Evolutionary conservation across 768 basidiomycete genomes (phyloP).

Genomic region (Leccinum imitatum): DNA sequence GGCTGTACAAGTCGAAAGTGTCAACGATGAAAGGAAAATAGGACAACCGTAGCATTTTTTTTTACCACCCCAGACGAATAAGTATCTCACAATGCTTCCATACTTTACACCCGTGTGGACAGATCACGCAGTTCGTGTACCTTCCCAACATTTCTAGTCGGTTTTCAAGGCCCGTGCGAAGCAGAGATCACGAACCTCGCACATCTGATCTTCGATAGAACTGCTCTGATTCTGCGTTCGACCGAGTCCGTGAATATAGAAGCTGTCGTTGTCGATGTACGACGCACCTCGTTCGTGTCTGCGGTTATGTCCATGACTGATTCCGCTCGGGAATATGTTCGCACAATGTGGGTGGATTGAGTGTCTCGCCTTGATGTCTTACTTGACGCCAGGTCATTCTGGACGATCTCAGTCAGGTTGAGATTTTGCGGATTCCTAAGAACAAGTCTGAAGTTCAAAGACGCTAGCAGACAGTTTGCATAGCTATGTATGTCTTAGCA

Average conservation of each 20-base stretch:
- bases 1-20: neutral
- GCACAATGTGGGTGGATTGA: neutral
- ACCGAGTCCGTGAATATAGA: no score
- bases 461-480: constrained; percentile 8
- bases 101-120: neutral
- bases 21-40: no score
- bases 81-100: neutral
- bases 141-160: neutral
- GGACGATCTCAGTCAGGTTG: neutral
- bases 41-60: no score
- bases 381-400: neutral
- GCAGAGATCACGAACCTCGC: neutral
- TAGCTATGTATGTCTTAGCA: constrained; percentile 8
- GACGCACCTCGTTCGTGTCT: neutral
- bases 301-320: neutral
- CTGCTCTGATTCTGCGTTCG: neutral
- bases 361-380: neutral
- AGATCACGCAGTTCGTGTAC: neutral
- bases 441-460: constrained; percentile 9
- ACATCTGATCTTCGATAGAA: no score
- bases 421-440: neutral
- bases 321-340: neutral
- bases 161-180: no score
- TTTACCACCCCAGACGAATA: no score
- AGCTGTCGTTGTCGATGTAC: no score